Base-by-base conservation (phyloP, 2,329 filamentous ascomycete species). In the Sarocladiaceae sp. region DNA sequence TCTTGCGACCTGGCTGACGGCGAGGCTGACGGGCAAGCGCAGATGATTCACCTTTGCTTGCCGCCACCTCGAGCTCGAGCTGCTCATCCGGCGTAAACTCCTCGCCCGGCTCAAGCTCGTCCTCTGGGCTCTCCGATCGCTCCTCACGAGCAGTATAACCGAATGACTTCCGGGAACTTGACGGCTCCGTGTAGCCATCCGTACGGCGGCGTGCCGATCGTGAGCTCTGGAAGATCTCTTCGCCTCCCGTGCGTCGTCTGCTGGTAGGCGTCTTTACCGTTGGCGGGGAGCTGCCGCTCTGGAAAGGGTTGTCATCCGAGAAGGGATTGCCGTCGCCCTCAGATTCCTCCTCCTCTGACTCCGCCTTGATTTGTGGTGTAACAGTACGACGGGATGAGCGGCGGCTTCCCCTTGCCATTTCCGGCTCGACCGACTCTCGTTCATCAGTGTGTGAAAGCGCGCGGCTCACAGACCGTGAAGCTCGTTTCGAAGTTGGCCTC, bases 31-130 rank as follows among this genome's bases (percentile, higher is more conserved):
- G 63, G 33, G 72, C 67, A n/a, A 71, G 59, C 10, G 77, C 58
- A 5, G 71, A 68, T 46, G 71, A 64, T 56, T 82, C 67, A 44
- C 82, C 80, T 46, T 77, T 73, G 52, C 72, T 72, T 4, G 79
- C 80, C 49, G 86, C 80, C 57, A 92, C 87, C 50, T 86, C 81
- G 42, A 96, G 72, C 57, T 91, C 90, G 12, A 95, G 73, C 68
- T 92, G 88, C 64, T 90, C 93, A 57, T 97, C 90, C 0, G 92
- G 89, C 1, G 92, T 96, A 59, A 97, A 99, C 63, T 99, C 94
- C 66, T 97, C 94, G 3, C 88, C 89, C 0, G 85, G 77, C 55
- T 91, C 86, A 5, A 89, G 52, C 12, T 59, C 26, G 4, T 64
- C 60, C 23, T 71, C 70, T 0, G 70, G 68, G 3, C 64, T 65